These are phyloP conservation scores for Waltergamsia citrina DNA, from an alignment of 2,329 filamentous ascomycete species.

Conservation along the genomic window DNA sequence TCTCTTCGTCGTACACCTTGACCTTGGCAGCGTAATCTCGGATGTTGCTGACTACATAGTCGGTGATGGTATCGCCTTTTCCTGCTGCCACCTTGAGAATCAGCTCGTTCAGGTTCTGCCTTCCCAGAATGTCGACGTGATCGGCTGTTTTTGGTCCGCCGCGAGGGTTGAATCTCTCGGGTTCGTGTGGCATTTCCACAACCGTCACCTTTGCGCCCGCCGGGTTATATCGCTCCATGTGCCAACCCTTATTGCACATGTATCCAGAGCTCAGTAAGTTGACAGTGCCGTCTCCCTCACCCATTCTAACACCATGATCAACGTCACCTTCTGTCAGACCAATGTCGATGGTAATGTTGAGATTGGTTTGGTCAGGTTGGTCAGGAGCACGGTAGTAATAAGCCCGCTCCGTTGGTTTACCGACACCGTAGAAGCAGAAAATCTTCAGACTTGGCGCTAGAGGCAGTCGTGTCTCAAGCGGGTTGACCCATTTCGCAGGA, in stretches of 20 bases:
- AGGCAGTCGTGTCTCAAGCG: slow-evolving; percentile 79
- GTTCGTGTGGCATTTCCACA: slow-evolving; percentile 94
- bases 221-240: slow-evolving; percentile 88
- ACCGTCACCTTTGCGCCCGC: slow-evolving; percentile 72
- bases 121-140: slow-evolving; percentile 91
- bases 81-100: slow-evolving; percentile 82
- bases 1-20: slow-evolving; percentile 63
- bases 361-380: slow-evolving; percentile 49
- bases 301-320: slow-evolving; percentile 90
- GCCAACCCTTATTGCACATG: slow-evolving; percentile 96
- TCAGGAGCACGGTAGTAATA: slow-evolving; percentile 80
- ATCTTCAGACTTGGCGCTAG: slow-evolving; percentile 85
- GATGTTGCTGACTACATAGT: slow-evolving; percentile 75
- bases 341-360: slow-evolving; percentile 69
- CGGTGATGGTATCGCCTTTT: slow-evolving; percentile 67
- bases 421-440: slow-evolving; percentile 94
- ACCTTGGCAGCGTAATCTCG: slow-evolving; percentile 73
- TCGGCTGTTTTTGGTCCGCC: slow-evolving; percentile 67
- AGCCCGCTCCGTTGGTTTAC: slow-evolving; percentile 83
- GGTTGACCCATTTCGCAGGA: slow-evolving; percentile 85
- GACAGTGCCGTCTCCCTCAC: slow-evolving; percentile 93
- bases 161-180: slow-evolving; percentile 80
- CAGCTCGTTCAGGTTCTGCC: slow-evolving; percentile 82
- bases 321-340: slow-evolving; percentile 47
- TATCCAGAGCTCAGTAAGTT: slow-evolving; percentile 87